Evolutionary conservation across 2,329 filamentous ascomycete genomes (phyloP).

Genomic region (Verticillium albo-atrum): DNA sequence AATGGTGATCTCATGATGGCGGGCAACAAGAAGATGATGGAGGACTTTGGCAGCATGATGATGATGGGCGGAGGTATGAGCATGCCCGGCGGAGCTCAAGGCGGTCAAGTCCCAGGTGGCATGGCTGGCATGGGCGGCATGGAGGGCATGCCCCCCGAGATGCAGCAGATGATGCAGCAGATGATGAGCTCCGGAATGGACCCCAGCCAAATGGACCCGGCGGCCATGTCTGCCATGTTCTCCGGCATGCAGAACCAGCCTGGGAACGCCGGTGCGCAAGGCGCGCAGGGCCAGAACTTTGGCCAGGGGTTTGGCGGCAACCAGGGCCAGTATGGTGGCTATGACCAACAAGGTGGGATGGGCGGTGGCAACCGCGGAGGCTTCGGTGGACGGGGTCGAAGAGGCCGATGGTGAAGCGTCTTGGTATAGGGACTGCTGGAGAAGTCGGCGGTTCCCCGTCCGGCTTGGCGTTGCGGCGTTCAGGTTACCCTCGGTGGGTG

Average conservation of each 20-base stretch:
- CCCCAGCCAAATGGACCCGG: constrained; percentile 61
- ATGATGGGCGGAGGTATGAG: constrained; percentile 52
- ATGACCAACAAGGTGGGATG: constrained; percentile 44
- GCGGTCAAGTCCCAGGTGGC: constrained; percentile 22
- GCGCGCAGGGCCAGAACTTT: constrained; percentile 47
- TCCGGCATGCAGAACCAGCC: constrained; percentile 48
- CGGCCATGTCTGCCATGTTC: constrained; percentile 56
- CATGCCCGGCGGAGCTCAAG: constrained; percentile 22
- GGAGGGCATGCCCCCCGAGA: constrained; percentile 62
- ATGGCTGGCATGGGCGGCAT: constrained; percentile 51
- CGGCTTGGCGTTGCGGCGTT: background rate
- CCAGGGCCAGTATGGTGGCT: constrained; percentile 45
- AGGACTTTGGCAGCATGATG: constrained; percentile 65
- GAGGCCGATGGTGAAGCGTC: constrained; percentile 17
- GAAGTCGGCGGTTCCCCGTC: background rate
- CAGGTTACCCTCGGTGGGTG: background rate
- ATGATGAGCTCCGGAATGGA: constrained; percentile 65
- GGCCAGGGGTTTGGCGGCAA: constrained; percentile 48
- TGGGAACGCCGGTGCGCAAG: constrained; percentile 33
- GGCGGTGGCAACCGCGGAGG: constrained; percentile 29
- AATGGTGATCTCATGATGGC: constrained; percentile 59
- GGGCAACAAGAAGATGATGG: constrained; percentile 75
- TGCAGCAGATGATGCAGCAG: constrained; percentile 67
- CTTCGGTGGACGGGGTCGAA: constrained; percentile 20
- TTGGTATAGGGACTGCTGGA: background rate